phyloP scores from a whole-genome alignment of 1,139 yeast genomes.

The Petasospora fabianii region DNA sequence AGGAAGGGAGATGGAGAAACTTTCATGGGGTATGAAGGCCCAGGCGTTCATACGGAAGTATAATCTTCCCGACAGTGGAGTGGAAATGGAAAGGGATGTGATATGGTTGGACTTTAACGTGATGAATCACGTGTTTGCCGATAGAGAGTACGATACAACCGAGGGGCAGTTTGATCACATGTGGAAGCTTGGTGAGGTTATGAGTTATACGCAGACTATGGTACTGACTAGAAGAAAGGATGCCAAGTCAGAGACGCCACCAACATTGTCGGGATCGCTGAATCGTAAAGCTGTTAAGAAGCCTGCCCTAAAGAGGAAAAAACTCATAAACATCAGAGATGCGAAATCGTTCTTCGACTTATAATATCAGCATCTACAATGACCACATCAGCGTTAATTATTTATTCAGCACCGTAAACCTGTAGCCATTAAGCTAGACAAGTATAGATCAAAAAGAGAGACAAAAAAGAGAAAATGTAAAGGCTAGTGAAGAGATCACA shows the following conservation, averaged over 20 bases:
- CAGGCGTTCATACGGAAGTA: constrained; percentile 12
- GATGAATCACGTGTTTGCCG: constrained; percentile 9
- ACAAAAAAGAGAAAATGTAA: neutral
- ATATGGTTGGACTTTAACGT: constrained; percentile 23
- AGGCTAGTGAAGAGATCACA: neutral
- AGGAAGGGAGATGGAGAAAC: constrained; percentile 4
- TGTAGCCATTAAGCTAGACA: constrained; percentile 7
- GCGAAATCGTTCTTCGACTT: constrained; percentile 12
- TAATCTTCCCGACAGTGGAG: constrained; percentile 5
- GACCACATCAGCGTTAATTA: neutral
- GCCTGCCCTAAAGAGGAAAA: constrained; percentile 9
- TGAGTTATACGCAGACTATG: constrained; percentile 14
- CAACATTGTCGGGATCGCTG: neutral
- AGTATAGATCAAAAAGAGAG: neutral
- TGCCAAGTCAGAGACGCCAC: neutral
- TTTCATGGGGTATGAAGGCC: constrained; percentile 21
- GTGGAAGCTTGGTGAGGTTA: constrained; percentile 19
- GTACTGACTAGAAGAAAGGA: constrained; percentile 14
- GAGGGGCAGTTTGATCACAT: constrained; percentile 16
- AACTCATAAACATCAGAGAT: constrained; percentile 8
- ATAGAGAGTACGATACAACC: constrained; percentile 1
- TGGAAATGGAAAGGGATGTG: neutral
- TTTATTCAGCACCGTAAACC: constrained; percentile 4
- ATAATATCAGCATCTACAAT: neutral
- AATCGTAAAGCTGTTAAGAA: constrained; percentile 3